Conservation (phyloP, 192 early-diverging fungal genomes). For the Polychytrium aggregatum region DNA sequence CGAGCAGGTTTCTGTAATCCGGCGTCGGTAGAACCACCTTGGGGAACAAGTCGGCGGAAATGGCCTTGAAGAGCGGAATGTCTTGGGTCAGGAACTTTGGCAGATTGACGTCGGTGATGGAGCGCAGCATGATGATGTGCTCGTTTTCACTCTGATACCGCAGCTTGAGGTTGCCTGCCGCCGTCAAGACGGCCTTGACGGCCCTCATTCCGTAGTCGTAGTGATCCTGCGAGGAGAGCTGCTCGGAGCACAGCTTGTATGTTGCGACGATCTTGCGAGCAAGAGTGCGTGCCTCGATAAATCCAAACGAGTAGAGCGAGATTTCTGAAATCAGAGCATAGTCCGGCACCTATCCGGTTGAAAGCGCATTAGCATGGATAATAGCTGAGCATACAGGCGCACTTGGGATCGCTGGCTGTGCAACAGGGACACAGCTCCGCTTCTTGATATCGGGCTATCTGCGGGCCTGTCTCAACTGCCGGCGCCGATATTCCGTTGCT, state of each 20-base stretch:
- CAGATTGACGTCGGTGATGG: constrained; percentile 49
- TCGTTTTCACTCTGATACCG: constrained; percentile 45
- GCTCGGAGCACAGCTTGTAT: constrained; percentile 53
- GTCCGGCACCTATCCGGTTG: constrained; percentile 30
- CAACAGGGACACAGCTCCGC: too few relatives aligned
- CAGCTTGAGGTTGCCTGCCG: constrained; percentile 48
- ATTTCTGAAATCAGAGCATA: constrained; percentile 55
- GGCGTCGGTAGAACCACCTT: constrained; percentile 42
- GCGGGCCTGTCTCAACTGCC: too few relatives aligned
- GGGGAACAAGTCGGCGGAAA: constrained; percentile 47
- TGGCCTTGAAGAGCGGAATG: constrained; percentile 49
- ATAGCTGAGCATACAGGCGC: too few relatives aligned
- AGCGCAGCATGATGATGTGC: constrained; percentile 49
- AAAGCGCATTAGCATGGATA: too few relatives aligned
- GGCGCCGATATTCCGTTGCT: too few relatives aligned
- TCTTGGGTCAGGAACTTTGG: constrained; percentile 51
- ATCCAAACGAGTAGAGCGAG: constrained; percentile 49
- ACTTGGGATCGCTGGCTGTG: too few relatives aligned
- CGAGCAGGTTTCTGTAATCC: constrained; percentile 40
- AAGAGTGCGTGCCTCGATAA: constrained; percentile 41
- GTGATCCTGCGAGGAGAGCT: constrained; percentile 53
- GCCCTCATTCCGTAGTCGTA: constrained; percentile 56
- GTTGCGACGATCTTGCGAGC: constrained; percentile 50
- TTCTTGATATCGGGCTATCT: too few relatives aligned
- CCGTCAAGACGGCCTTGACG: constrained; percentile 50